phyloP scores from a whole-genome alignment of 1,284 basidiomycete species.

The Schizophyllum amplum region DNA sequence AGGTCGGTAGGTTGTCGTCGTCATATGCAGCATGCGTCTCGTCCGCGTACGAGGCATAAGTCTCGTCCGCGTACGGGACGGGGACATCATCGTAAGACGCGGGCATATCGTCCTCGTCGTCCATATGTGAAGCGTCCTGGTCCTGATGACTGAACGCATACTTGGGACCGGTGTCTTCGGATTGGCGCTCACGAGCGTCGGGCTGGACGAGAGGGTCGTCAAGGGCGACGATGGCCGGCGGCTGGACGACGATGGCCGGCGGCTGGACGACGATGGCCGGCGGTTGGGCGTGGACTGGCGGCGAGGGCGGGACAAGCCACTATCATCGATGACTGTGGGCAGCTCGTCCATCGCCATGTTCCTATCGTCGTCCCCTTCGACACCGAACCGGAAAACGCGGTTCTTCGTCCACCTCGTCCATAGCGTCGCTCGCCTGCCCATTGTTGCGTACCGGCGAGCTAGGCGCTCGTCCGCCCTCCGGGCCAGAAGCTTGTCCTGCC shows the following conservation, averaged over 20 bases:
- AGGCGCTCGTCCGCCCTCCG: no score
- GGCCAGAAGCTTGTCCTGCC: no score
- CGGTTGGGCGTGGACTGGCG: no score
- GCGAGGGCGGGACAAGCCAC: no score
- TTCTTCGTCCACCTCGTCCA: slow-evolving; percentile 6
- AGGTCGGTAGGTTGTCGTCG: neutral
- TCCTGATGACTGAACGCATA: neutral
- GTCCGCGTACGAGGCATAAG: neutral
- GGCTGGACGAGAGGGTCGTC: neutral
- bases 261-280: no score
- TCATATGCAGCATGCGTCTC: neutral
- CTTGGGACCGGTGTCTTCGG: neutral
- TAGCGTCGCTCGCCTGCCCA: neutral
- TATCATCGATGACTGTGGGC: no score
- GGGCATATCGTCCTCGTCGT: neutral
- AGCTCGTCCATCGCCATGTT: no score
- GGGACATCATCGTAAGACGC: neutral
- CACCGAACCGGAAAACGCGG: slow-evolving; percentile 5
- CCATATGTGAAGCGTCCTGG: neutral
- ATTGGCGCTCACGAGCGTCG: neutral
- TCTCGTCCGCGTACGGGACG: neutral
- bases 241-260: no score
- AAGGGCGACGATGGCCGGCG: neutral
- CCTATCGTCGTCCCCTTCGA: neutral
- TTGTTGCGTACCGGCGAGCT: neutral